These are phyloP conservation scores for Penstemon davidsonii DNA, from an alignment of 257 asterid species.

Conservation along the genomic window DNA sequence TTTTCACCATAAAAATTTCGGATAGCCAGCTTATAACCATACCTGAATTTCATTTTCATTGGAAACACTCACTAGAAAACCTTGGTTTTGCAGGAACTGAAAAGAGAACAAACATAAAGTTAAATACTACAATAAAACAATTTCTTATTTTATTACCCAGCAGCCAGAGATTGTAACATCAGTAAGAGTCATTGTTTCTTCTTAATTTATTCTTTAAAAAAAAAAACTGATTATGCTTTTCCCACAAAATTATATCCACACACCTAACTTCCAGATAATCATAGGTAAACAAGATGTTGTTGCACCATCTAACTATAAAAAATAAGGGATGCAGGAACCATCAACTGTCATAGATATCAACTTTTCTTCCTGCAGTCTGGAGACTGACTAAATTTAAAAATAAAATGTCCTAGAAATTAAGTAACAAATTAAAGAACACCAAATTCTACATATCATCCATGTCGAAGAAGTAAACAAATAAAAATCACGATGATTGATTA, in stretches of 20 bases:
- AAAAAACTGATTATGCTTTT: not conserved
- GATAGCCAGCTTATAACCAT: constrained; percentile 21
- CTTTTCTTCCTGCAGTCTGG: no score
- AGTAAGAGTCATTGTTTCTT: not conserved
- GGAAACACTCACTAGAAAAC: constrained; percentile 81
- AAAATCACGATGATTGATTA: no score
- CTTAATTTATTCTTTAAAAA: not conserved
- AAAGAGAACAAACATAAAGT: constrained; percentile 30
- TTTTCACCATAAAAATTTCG: constrained; percentile 17
- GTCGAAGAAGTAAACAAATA: not conserved
- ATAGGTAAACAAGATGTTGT: constrained; percentile 3
- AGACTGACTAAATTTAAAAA: no score
- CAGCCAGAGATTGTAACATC: constrained; percentile 1
- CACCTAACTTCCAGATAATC: not conserved
- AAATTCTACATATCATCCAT: no score
- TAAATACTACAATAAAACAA: constrained; percentile 1
- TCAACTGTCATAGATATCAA: not conserved
- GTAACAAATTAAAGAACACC: not conserved
- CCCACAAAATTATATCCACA: not conserved
- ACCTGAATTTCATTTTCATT: constrained; percentile 94
- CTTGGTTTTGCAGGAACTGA: constrained; percentile 97
- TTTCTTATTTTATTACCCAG: constrained; percentile 10
- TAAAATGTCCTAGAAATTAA: no score
- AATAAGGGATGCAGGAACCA: not conserved
- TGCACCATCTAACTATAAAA: constrained; percentile 1